phyloP scores from a whole-genome alignment of 106 monocot genomes.

The Triglochin maritima region DNA sequence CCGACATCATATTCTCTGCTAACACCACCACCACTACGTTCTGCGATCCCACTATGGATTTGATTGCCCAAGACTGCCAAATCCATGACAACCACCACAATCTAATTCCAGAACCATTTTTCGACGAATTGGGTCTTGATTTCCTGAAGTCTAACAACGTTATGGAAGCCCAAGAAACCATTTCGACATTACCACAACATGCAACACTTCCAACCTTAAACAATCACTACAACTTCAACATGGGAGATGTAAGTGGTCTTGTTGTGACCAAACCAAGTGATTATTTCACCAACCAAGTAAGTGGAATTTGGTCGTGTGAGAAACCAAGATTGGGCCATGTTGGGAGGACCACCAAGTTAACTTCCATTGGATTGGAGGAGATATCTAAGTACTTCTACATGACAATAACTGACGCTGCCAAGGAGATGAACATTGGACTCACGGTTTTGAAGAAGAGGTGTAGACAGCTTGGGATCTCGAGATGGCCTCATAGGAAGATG shows the following conservation, averaged over 20 bases:
- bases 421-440: constrained; percentile 66
- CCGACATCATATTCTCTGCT: too few species aligned
- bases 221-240: background rate
- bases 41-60: background rate
- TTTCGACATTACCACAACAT: background rate
- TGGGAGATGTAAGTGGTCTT: background rate
- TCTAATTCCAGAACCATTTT: background rate
- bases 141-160: background rate
- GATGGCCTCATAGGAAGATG: constrained; percentile 93
- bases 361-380: constrained; percentile 46
- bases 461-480: constrained; percentile 54
- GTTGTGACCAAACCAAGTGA: background rate
- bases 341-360: constrained; percentile 11
- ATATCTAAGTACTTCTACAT: constrained; percentile 54
- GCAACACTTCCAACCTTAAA: too few species aligned
- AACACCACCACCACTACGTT: too few species aligned
- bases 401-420: constrained; percentile 68
- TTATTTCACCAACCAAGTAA: too few species aligned
- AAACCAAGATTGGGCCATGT: background rate
- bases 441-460: constrained; percentile 81
- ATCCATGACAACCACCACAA: background rate
- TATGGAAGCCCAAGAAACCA: background rate
- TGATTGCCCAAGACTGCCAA: background rate
- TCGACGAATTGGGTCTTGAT: background rate
- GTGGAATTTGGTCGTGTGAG: too few species aligned